phyloP scores from a whole-genome alignment of 441 rosid species.

The Melastoma candidum region DNA sequence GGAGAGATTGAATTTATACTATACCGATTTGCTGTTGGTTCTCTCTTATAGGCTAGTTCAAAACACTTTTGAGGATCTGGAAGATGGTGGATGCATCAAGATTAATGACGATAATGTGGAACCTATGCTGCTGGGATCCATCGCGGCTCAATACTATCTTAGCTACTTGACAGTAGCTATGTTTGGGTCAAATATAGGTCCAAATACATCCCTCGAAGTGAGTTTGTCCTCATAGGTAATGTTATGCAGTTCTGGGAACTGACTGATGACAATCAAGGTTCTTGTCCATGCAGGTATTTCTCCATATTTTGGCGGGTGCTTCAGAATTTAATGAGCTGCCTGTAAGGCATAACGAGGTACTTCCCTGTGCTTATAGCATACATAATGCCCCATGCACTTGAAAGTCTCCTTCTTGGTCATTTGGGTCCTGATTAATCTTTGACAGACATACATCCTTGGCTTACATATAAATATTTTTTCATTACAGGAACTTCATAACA shows the following conservation, averaged over 20 bases:
- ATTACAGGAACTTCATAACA: slow-evolving; percentile 75
- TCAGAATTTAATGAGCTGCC: slow-evolving; percentile 96
- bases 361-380: slow-evolving; percentile 6
- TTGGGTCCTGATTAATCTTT: neutral
- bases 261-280: slow-evolving; percentile 5
- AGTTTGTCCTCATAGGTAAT: slow-evolving; percentile 10
- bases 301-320: slow-evolving; percentile 82
- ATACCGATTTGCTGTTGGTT: slow-evolving; percentile 2
- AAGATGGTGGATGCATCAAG: slow-evolving; percentile 96
- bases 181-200: slow-evolving; percentile 97
- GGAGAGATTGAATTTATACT: too few relatives aligned
- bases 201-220: slow-evolving; percentile 92
- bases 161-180: slow-evolving; percentile 90
- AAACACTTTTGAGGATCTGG: slow-evolving; percentile 94
- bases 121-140: slow-evolving; percentile 81
- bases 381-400: neutral
- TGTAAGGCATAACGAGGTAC: slow-evolving; percentile 97
- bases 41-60: slow-evolving; percentile 59
- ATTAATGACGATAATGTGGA: slow-evolving; percentile 69
- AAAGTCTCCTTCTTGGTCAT: too few relatives aligned
- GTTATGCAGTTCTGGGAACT: neutral
- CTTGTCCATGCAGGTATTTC: slow-evolving; percentile 45
- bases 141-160: slow-evolving; percentile 97
- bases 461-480: neutral
- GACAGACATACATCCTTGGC: neutral